Evolutionary conservation across 1,284 basidiomycete species (phyloP).

Genomic region (Meira miltonrushii): DNA sequence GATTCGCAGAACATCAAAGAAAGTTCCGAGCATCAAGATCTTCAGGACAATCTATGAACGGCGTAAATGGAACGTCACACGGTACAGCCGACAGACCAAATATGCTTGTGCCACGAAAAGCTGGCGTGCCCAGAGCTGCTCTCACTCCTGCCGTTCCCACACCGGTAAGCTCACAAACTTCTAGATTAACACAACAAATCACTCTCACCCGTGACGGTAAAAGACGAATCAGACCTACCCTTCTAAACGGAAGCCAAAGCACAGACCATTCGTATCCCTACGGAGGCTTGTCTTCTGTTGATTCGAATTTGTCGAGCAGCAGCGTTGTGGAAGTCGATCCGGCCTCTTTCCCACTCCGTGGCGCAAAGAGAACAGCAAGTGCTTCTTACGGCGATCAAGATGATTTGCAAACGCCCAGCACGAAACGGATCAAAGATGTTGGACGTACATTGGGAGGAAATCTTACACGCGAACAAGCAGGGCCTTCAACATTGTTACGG

Average conservation of each 20-base stretch:
- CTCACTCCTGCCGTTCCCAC: constrained; percentile 5
- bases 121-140: constrained; percentile 7
- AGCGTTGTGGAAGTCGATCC: neutral
- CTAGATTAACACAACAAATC: constrained; percentile 49
- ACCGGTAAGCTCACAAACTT: constrained; percentile 11
- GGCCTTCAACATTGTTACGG: constrained; percentile 59
- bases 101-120: constrained; percentile 47
- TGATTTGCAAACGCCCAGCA: constrained; percentile 13
- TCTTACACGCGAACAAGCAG: constrained; percentile 58
- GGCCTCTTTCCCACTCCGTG: neutral
- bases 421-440: constrained; percentile 22
- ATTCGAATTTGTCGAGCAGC: neutral
- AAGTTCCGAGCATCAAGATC: neutral
- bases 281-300: neutral
- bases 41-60: neutral
- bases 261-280: no score
- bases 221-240: constrained; percentile 63
- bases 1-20: constrained; percentile 13
- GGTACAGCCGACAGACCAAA: constrained; percentile 28
- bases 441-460: constrained; percentile 69
- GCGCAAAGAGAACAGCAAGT: neutral
- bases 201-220: constrained; percentile 58
- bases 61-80: neutral
- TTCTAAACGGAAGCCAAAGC: constrained; percentile 46
- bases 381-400: neutral